Conservation (phyloP, 116 monocot species). For the Posidonia oceanica region DNA sequence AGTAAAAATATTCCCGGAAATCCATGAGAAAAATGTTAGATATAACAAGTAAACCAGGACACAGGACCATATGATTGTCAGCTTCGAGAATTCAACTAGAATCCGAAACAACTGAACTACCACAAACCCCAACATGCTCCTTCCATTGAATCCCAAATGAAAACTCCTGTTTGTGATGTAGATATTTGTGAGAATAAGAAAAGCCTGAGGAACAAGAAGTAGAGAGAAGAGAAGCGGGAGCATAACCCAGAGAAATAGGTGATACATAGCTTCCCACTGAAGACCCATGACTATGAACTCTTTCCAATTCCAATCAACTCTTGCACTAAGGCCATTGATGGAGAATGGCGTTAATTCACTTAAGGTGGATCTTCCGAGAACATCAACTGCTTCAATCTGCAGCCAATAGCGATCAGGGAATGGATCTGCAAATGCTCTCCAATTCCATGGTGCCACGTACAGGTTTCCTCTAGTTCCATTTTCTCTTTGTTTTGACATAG, state of each 20-base stretch:
- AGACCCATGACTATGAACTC: conserved; percentile 90
- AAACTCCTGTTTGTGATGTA: conserved; percentile 19
- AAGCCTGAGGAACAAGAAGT: conserved; percentile 50
- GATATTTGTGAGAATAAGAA: conserved; percentile 31
- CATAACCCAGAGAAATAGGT: conserved; percentile 33
- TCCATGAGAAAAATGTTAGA: conserved; percentile 72
- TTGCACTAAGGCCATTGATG: conserved; percentile 61
- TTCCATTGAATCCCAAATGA: conserved; percentile 12
- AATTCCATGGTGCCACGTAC: conserved; percentile 75
- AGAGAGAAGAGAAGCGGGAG: conserved; percentile 43
- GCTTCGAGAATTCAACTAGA: conserved; percentile 49
- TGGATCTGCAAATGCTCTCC: conserved; percentile 76
- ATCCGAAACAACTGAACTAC: conserved; percentile 29
- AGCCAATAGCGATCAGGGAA: conserved; percentile 81
- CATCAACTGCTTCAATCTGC: conserved; percentile 75
- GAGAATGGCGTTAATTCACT: conserved; percentile 85
- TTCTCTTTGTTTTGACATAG: conserved; percentile 46
- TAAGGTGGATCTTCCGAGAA: conserved; percentile 36
- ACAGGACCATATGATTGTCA: conserved; percentile 51
- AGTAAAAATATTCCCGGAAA: conserved; percentile 69
- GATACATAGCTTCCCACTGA: conserved; percentile 71
- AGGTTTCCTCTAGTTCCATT: conserved; percentile 60
- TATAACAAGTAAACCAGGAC: conserved; percentile 53
- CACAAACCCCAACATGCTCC: conserved; percentile 9
- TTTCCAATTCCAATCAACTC: conserved; percentile 74